Conservation (phyloP, 2,329 filamentous ascomycete species). For the Rutstroemia sp. region DNA sequence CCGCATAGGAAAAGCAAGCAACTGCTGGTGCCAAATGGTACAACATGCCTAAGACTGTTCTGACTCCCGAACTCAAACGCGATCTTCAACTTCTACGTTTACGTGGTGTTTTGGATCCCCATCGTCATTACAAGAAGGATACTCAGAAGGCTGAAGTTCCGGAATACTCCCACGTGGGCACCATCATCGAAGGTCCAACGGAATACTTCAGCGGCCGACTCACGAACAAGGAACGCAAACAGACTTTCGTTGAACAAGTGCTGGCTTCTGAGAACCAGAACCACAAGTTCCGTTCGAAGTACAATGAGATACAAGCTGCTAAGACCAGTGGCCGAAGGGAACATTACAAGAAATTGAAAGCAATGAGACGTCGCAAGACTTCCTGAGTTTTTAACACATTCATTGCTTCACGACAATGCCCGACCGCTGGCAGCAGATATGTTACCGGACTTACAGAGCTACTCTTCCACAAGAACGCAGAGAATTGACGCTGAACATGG, state of each 20-base stretch:
- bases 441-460: too few species aligned
- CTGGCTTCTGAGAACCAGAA: conserved; percentile 58
- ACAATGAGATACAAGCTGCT: conserved; percentile 70
- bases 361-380: not conserved
- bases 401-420: not conserved
- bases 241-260: conserved; percentile 79
- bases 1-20: conserved; percentile 36
- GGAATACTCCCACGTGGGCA: conserved; percentile 78
- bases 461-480: too few species aligned
- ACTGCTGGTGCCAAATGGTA: conserved; percentile 82
- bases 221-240: conserved; percentile 80
- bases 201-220: conserved; percentile 79
- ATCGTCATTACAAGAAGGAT: conserved; percentile 60
- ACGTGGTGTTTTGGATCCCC: conserved; percentile 81
- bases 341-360: conserved; percentile 76
- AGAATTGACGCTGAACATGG: too few species aligned
- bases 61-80: conserved; percentile 79
- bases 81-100: conserved; percentile 87
- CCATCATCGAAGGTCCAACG: conserved; percentile 78
- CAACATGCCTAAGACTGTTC: conserved; percentile 73
- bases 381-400: not conserved
- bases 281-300: conserved; percentile 78
- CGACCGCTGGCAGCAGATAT: not conserved
- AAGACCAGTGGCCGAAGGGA: conserved; percentile 87
- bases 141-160: conserved; percentile 59